A percentile compares a stretch with the other conserved stretches of the same genome.
These are phyloP conservation scores for Monilinia fructicola DNA, from an alignment of 2,329 filamentous ascomycete species.

Conservation along the genomic window DNA sequence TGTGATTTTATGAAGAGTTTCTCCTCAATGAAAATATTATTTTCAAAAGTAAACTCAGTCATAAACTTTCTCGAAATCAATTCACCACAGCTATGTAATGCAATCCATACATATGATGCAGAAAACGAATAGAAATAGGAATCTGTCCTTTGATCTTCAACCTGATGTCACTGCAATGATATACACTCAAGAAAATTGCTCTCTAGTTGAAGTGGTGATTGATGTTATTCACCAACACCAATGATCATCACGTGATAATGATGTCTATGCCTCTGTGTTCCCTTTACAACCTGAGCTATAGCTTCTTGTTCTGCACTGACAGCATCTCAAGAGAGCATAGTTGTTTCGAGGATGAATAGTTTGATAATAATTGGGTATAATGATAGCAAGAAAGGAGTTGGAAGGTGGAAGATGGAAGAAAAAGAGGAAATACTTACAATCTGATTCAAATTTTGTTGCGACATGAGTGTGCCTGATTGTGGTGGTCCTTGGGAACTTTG, in stretches of 20 bases:
- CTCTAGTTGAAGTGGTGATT: not conserved
- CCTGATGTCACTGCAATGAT: not conserved
- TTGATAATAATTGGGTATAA: not conserved
- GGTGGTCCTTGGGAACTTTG: conserved; percentile 48
- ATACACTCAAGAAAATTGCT: not conserved
- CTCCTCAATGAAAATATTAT: not conserved
- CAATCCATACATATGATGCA: not conserved
- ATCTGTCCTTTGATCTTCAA: not conserved
- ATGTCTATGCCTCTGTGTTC: not conserved
- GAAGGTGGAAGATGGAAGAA: not conserved
- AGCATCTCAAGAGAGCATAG: not conserved
- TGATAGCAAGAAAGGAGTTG: too few species aligned
- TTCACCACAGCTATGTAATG: not conserved
- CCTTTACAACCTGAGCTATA: not conserved
- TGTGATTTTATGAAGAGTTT: not conserved
- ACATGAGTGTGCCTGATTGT: conserved; percentile 56
- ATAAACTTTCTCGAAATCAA: not conserved
- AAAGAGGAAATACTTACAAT: conserved; percentile 70
- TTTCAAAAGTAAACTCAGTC: not conserved
- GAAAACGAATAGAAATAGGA: not conserved
- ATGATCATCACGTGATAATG: not conserved
- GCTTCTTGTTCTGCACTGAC: conserved; percentile 1
- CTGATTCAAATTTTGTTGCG: conserved; percentile 89
- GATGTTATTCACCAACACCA: not conserved
- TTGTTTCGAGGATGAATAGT: not conserved